Evolutionary conservation across 192 early-diverging fungal genomes (phyloP).

Genomic region (Dissophora globulifera): DNA sequence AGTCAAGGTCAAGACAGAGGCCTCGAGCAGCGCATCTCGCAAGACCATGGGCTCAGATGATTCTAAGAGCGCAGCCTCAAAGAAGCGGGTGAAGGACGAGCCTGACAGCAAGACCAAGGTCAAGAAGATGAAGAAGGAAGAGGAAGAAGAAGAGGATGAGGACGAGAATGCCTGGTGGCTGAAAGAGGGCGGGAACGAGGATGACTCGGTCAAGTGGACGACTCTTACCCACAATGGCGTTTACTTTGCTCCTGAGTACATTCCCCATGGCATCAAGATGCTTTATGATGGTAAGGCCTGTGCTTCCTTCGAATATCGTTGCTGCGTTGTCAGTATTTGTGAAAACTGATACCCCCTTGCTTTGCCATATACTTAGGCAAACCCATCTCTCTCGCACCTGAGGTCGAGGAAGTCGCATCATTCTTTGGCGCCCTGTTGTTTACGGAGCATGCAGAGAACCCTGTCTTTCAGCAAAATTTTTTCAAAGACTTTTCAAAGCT

Average conservation of each 20-base stretch:
- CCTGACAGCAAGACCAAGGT: conserved; percentile 16
- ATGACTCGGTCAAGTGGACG: conserved; percentile 83
- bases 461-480: conserved; percentile 90
- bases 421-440: conserved; percentile 92
- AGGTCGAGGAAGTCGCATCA: conserved; percentile 93
- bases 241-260: conserved; percentile 90
- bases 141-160: conserved; percentile 47
- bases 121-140: conserved; percentile 51
- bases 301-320: neutral
- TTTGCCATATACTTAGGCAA: conserved; percentile 36
- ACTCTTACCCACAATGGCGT: conserved; percentile 90
- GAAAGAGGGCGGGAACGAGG: conserved; percentile 66
- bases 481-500: conserved; percentile 87
- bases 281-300: conserved; percentile 77
- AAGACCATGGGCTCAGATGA: conserved; percentile 10
- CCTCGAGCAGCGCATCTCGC: conserved; percentile 3
- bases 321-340: no score
- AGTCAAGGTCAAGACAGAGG: conserved; percentile 23
- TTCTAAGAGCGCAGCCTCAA: conserved; percentile 12
- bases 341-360: no score
- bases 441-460: conserved; percentile 86
- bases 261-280: conserved; percentile 89
- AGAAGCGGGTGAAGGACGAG: conserved; percentile 50
- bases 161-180: conserved; percentile 79
- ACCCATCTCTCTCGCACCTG: conserved; percentile 69